Conservation (phyloP, 257 asterid genomes). For the Echites panduratus region DNA sequence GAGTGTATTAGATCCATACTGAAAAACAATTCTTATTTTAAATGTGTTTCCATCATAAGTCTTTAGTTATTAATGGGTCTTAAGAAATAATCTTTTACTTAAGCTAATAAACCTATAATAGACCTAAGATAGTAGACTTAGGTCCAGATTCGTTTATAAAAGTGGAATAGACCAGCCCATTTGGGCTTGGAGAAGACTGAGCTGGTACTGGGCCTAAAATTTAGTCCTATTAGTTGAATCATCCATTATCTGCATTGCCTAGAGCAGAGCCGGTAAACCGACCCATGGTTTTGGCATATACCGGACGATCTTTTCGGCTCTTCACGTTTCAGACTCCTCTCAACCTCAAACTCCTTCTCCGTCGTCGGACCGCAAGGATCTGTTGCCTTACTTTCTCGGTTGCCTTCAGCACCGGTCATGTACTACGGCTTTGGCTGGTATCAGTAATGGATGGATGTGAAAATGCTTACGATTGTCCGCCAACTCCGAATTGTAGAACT, state of each 20-base stretch:
- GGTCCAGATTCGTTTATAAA: too few species aligned
- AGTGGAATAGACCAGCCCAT: too few species aligned
- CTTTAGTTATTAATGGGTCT: too few species aligned
- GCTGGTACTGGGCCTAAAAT: not conserved
- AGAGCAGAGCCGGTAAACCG: not conserved
- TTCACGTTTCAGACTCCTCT: not conserved
- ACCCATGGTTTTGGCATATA: too few species aligned
- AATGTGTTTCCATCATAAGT: too few species aligned
- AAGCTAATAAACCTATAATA: too few species aligned
- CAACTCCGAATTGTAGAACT: conserved; percentile 18
- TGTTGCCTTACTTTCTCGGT: not conserved
- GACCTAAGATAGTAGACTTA: too few species aligned
- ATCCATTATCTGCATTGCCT: not conserved
- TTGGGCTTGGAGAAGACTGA: not conserved
- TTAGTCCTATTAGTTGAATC: not conserved
- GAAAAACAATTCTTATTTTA: too few species aligned
- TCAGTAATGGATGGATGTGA: conserved; percentile 18
- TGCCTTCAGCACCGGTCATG: not conserved
- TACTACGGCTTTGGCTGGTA: not conserved
- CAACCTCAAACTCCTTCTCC: not conserved
- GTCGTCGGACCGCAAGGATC: not conserved
- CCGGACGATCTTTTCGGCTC: not conserved
- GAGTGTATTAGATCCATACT: too few species aligned
- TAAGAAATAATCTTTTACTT: too few species aligned
- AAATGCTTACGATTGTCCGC: conserved; percentile 28